Percentiles rank a stretch among this genome's conserved stretches.
These are phyloP conservation scores for Plasmodium fragile DNA, from an alignment of 169 alveolate species.

Conservation along the genomic window DNA sequence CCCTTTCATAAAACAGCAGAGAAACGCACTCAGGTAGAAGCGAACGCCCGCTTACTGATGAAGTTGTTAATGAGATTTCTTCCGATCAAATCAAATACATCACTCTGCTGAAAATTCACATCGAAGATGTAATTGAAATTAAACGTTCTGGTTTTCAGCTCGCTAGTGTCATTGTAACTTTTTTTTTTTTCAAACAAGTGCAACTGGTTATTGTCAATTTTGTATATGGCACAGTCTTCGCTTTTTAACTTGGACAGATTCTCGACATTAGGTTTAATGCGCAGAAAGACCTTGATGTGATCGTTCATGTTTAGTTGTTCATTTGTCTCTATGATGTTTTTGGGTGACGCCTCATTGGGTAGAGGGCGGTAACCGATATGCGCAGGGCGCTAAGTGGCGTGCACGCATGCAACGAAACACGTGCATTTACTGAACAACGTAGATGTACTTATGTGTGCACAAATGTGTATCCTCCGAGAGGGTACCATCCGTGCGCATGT, in stretches of 20 bases:
- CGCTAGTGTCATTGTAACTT: slow-evolving; percentile 58
- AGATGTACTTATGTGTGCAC: neutral
- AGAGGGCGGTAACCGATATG: neutral
- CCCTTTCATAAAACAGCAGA: neutral
- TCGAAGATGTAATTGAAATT: slow-evolving; percentile 54
- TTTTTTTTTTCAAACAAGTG: slow-evolving; percentile 59
- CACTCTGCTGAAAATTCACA: slow-evolving; percentile 34
- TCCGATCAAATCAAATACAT: slow-evolving; percentile 47
- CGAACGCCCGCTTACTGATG: slow-evolving; percentile 14
- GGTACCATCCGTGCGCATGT: neutral
- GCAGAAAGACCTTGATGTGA: slow-evolving; percentile 49
- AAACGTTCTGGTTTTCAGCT: slow-evolving; percentile 40
- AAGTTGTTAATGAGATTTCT: slow-evolving; percentile 45
- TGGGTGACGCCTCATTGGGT: neutral
- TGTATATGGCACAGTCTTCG: slow-evolving; percentile 43
- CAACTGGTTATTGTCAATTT: slow-evolving; percentile 55
- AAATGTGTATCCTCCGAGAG: neutral
- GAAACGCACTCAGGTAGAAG: neutral
- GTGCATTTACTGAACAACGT: neutral
- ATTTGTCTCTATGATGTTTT: neutral
- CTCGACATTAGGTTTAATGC: slow-evolving; percentile 66
- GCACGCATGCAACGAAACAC: neutral
- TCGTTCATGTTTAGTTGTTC: slow-evolving; percentile 30
- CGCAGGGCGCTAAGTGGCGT: neutral
- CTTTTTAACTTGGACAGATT: slow-evolving; percentile 33